Evolutionary conservation across 148 eudicot species (phyloP), one percentile per base, ranked within the genome.

Genomic region (Vaccinium vitisidaea): DNA sequence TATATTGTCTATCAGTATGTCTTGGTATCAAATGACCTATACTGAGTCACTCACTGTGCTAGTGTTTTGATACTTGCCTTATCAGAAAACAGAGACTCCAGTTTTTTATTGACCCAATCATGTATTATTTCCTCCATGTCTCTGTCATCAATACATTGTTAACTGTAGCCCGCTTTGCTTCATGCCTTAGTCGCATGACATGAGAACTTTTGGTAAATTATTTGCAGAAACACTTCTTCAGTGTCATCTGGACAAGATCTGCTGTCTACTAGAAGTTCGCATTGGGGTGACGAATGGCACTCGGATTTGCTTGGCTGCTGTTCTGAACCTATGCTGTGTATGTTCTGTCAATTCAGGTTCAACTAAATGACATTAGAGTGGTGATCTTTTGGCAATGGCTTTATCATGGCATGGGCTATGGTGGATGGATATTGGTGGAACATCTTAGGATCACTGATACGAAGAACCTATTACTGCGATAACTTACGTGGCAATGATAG

Each of bases 261-360:
- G 84, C 88, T 90, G 69, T 87, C 95, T 83, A 87, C 86, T 80
- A 89, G 81, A 85, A 90, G 88, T 75, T 88, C 93, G 77, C 36
- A 77, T 82, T 88, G 83, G 56, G 87, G 78, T 71, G 93, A 92
- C 32, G 93, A 95, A 71, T 97, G 99, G 99, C 91, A 94, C 88
- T 88, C 94, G 5, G 99, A 97, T 93, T 87, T 97, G 87, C 98
- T 97, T 43, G 97, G 94, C 87, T 97, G 99, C 83, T 97, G 95
- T 87, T 92, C 98, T 55, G 98, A 95, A 86, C 99, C 99, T 83
- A 86, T 89, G 76, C 89, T 95, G 80, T 97, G 98, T 97, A 94
- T 87, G 99, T 89, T 54, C 85, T 50, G 36, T 48, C 59, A 6
- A 77, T 63, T 74, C 53, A 30, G 4, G 12, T 55, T 86, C 50